These are phyloP conservation scores for Arachis monticola DNA, from an alignment of 331 rosid genomes.

Conservation along the genomic window DNA sequence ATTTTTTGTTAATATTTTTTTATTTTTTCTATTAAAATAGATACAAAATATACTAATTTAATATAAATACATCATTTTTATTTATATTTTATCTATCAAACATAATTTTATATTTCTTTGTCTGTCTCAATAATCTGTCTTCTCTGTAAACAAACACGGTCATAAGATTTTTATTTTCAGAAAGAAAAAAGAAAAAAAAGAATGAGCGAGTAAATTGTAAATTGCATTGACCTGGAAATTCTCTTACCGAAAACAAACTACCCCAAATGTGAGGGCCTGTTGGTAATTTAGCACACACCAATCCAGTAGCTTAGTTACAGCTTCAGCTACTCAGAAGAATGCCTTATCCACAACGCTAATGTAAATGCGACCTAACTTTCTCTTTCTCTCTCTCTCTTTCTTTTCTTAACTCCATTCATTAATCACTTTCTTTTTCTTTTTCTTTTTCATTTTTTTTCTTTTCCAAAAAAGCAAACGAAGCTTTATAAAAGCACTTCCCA, in stretches of 20 bases:
- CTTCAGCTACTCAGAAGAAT: neutral
- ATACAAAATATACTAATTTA: too few species aligned
- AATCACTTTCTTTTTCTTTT: neutral
- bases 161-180: too few species aligned
- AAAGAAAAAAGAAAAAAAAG: too few species aligned
- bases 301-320: neutral
- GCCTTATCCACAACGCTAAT: conserved; percentile 7
- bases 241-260: neutral
- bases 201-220: too few species aligned
- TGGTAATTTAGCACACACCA: neutral
- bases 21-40: too few species aligned
- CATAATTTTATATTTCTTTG: too few species aligned
- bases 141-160: too few species aligned
- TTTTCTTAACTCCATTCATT: too few species aligned
- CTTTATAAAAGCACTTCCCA: conserved; percentile 2
- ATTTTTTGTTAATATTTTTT: too few species aligned
- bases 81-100: too few species aligned
- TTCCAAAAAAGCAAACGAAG: neutral
- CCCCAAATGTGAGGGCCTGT: neutral
- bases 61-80: too few species aligned
- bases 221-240: neutral
- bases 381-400: neutral
- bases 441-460: neutral
- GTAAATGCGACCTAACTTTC: neutral
- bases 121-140: too few species aligned